Evolutionary conservation across 495 filamentous ascomycete species (phyloP), one percentile per base, ranked within the genome.

Genomic region (Acidomyces sp.): DNA sequence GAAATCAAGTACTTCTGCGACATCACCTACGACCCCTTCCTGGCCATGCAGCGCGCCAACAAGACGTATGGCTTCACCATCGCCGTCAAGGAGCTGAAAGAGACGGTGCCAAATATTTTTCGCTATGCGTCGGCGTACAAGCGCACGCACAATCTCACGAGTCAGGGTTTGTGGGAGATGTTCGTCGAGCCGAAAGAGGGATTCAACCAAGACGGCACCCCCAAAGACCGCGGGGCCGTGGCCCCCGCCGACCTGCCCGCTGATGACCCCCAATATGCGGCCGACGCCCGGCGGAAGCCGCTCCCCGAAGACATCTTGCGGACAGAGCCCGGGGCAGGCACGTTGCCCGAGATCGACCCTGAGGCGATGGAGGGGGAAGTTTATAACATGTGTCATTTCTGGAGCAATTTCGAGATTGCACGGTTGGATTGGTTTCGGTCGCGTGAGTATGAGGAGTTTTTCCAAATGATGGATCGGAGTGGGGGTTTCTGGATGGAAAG

Each of bases 351-450:
- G 33, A 77, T 94, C 31, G 85, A 96, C 56, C 74, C 77, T 0
- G 92, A 96, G 55, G 77, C 79, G 13, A 99, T 99, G 90, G 92
- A 95, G 56, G 82, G 84, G 43, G 90, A 99, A 55, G 81, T 72
- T 48, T 99, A 99, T 67, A 99, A 99, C 67, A 99, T 99, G 90
- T 99, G 90, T 63, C 90, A 99, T 69, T 99, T 96, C 70, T 99
- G 90, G 90, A 93, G 85, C 68, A 99, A 99, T 59, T 99, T 99
- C 43, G 90, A 99, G 63, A 99, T 99, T 63, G 90, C 90, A 15
- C 75, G 78, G 39, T 69, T 99, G 38, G 80, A 83, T 66, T 99
- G 84, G 70, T 95, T 95, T 73, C 75, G 90, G 50, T 93, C 85
- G 65, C 85, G 93, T 61, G 78, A 79, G 52, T 99, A 99, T 58